Evolutionary conservation across 805 yeast genomes (phyloP).

Genomic region (Yamadazyma scolyti): DNA sequence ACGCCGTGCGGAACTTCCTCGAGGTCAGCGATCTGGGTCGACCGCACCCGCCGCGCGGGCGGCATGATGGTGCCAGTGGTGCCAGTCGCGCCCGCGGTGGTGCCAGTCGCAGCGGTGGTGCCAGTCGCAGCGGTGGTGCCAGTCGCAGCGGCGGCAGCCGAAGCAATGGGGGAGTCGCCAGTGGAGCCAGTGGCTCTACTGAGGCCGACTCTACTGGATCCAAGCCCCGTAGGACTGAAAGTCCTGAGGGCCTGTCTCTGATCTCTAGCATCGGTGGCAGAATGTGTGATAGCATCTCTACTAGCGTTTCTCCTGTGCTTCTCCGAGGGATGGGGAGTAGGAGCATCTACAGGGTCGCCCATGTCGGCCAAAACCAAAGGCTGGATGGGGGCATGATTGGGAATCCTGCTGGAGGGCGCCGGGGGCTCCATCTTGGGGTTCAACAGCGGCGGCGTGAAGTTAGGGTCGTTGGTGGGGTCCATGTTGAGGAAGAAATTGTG

Average conservation of each 20-base stretch:
- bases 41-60: too few relatives aligned
- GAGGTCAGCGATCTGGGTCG: slow-evolving; percentile 63
- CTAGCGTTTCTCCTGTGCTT: too few relatives aligned
- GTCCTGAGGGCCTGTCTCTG: too few relatives aligned
- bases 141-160: too few relatives aligned
- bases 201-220: too few relatives aligned
- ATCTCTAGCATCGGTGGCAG: background rate
- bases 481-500: slow-evolving; percentile 31
- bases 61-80: background rate
- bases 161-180: too few relatives aligned
- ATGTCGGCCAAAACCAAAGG: slow-evolving; percentile 75
- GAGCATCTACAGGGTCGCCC: slow-evolving; percentile 70
- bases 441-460: slow-evolving; percentile 81
- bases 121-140: too few relatives aligned
- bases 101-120: too few relatives aligned
- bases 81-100: too few relatives aligned
- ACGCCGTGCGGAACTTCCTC: slow-evolving; percentile 98
- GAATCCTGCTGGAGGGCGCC: slow-evolving; percentile 66
- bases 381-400: slow-evolving; percentile 72
- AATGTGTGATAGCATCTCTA: slow-evolving; percentile 3
- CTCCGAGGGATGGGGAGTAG: slow-evolving; percentile 51
- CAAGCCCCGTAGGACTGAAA: too few relatives aligned
- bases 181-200: too few relatives aligned
- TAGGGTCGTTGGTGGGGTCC: slow-evolving; percentile 94
- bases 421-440: slow-evolving; percentile 59